These are phyloP conservation scores for Tetragonia tetragonoides DNA, from an alignment of 148 eudicot species.

Conservation along the genomic window DNA sequence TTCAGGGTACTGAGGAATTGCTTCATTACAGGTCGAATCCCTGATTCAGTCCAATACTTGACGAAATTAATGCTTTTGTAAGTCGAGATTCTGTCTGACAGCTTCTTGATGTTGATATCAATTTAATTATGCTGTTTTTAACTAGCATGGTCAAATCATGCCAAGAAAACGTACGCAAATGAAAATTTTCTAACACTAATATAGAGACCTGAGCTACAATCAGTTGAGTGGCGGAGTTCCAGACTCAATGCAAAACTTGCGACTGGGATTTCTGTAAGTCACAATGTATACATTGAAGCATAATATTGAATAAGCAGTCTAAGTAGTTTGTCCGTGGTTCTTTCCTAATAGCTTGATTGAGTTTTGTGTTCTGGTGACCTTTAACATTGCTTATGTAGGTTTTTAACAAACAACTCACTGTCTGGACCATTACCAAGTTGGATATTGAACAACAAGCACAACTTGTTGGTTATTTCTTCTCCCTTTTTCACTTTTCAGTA, in stretches of 20 bases:
- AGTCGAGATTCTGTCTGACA: constrained; percentile 9
- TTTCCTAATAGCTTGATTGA: not conserved
- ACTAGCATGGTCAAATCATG: not conserved
- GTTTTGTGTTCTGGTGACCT: not conserved
- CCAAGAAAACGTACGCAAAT: not conserved
- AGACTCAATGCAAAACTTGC: constrained; percentile 27
- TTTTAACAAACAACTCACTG: constrained; percentile 54
- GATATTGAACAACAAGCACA: constrained; percentile 34
- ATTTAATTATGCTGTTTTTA: not conserved
- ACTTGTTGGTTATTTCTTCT: constrained; percentile 32
- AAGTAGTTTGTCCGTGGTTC: not conserved
- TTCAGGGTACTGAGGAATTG: constrained; percentile 75
- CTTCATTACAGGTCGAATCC: constrained; percentile 51
- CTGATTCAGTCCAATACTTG: constrained; percentile 38
- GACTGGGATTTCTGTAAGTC: constrained; percentile 36
- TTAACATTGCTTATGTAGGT: constrained; percentile 34
- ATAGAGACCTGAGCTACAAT: constrained; percentile 62
- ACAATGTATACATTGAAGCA: not conserved
- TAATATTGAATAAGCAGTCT: not conserved
- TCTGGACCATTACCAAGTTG: constrained; percentile 59
- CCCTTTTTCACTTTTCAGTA: not conserved
- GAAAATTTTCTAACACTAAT: not conserved
- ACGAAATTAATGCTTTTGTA: constrained; percentile 27
- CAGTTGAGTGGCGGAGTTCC: constrained; percentile 48
- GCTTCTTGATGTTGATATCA: no score